Evolutionary conservation across 176 grass and related monocot genomes (phyloP).

Genomic region (Ensete ventricosum): DNA sequence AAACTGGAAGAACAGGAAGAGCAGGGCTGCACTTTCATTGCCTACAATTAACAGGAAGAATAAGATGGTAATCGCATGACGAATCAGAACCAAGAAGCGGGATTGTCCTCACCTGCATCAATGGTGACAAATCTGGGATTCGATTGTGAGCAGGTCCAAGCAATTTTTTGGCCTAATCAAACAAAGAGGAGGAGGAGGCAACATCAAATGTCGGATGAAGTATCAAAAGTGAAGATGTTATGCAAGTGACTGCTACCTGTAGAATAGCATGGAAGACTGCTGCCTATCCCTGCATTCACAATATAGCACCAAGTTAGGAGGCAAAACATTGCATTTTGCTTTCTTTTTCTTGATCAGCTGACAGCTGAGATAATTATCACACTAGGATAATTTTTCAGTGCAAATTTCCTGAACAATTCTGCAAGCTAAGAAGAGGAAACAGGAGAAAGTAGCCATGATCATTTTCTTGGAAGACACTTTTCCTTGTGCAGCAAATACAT

Average conservation of each 20-base stretch:
- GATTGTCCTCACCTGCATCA: conserved; percentile 32
- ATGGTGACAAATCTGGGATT: conserved; percentile 31
- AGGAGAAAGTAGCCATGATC: neutral
- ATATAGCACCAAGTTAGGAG: neutral
- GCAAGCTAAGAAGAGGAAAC: too few species aligned
- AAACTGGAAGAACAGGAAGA: conserved; percentile 41
- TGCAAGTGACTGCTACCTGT: conserved; percentile 30
- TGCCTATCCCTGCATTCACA: conserved; percentile 49
- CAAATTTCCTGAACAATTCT: too few species aligned
- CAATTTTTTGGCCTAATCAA: conserved; percentile 43
- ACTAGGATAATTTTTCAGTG: too few species aligned
- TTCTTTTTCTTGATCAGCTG: too few species aligned
- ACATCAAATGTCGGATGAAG: neutral
- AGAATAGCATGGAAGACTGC: conserved; percentile 36
- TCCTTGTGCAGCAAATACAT: too few species aligned
- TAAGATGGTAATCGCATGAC: conserved; percentile 10
- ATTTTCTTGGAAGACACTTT: too few species aligned
- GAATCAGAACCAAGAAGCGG: neutral
- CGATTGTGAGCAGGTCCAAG: conserved; percentile 42
- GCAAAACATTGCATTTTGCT: too few species aligned
- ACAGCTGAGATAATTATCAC: too few species aligned
- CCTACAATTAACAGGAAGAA: conserved; percentile 22
- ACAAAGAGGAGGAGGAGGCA: conserved; percentile 13
- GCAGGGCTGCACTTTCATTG: conserved; percentile 25
- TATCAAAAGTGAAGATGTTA: neutral